phyloP scores from a whole-genome alignment of 2,329 filamentous ascomycete genomes.

The Cordyceps pruinosa region DNA sequence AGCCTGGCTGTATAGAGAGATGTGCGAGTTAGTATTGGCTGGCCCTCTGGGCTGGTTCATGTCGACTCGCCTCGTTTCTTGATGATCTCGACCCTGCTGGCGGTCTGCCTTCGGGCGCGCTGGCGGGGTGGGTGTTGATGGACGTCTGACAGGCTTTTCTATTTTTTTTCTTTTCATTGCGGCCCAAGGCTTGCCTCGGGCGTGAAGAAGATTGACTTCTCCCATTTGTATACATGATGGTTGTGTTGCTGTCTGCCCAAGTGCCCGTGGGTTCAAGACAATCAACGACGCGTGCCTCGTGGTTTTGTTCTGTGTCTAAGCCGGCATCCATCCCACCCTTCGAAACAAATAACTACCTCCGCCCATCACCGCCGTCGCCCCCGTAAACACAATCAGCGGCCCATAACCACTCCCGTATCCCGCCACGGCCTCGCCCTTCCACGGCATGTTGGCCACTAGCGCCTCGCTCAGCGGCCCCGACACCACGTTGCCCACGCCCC shows the following conservation, averaged over 20 bases:
- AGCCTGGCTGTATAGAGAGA: slow-evolving; percentile 63
- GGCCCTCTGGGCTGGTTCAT: slow-evolving; percentile 4
- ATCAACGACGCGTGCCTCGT: too few relatives aligned
- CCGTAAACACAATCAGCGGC: slow-evolving; percentile 28
- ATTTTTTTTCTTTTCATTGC: slow-evolving; percentile 49
- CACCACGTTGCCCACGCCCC: slow-evolving; percentile 54
- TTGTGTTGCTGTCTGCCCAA: too few relatives aligned
- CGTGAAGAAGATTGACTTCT: slow-evolving; percentile 42
- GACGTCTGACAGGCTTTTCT: slow-evolving; percentile 77
- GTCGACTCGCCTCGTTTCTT: slow-evolving; percentile 29
- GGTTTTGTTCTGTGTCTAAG: too few relatives aligned
- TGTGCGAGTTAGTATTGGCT: slow-evolving; percentile 35
- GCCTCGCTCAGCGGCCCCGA: slow-evolving; percentile 50
- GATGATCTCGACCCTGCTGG: slow-evolving; percentile 84
- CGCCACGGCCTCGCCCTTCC: slow-evolving; percentile 26
- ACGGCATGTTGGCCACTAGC: slow-evolving; percentile 40
- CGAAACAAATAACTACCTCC: slow-evolving; percentile 25
- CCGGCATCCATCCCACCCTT: slow-evolving; percentile 25
- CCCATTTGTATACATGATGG: not conserved
- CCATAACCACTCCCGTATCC: slow-evolving; percentile 29
- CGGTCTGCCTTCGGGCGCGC: slow-evolving; percentile 70
- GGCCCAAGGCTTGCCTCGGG: slow-evolving; percentile 38
- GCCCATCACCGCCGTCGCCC: slow-evolving; percentile 24
- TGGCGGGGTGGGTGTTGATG: slow-evolving; percentile 74
- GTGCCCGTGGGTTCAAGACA: too few relatives aligned